Evolutionary conservation across 257 asterid species (phyloP).

Genomic region (Solanum virginianum): DNA sequence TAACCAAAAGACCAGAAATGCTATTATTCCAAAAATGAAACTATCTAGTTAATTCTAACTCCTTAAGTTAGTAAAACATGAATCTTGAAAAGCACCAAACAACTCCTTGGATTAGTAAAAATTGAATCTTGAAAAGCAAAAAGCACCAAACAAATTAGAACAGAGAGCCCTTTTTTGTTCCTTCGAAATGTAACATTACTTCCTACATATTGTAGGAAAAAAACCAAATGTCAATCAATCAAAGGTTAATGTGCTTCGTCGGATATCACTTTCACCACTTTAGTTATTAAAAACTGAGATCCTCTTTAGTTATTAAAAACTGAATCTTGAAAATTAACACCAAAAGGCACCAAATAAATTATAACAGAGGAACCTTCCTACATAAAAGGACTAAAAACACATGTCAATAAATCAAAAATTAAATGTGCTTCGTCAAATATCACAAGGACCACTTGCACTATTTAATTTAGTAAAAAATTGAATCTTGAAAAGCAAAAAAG

Average conservation of each 20-base stretch:
- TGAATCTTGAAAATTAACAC: not conserved
- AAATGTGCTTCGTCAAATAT: not conserved
- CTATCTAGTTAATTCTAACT: not conserved
- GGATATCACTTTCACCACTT: not conserved
- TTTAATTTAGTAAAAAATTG: not conserved
- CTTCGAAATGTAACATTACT: not conserved
- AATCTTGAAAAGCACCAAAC: not conserved
- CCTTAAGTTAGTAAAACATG: not conserved
- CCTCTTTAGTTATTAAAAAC: not conserved
- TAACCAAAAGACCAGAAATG: not conserved
- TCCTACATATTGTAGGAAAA: not conserved
- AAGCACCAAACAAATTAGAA: not conserved
- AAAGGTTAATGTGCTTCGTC: not conserved
- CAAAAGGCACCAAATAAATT: not conserved
- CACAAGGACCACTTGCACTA: not conserved
- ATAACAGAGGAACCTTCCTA: not conserved
- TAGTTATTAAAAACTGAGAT: not conserved
- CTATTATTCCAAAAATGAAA: not conserved
- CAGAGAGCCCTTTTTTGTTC: not conserved
- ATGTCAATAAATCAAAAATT: not conserved
- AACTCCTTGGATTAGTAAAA: not conserved
- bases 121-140: not conserved
- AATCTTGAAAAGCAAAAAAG: not conserved
- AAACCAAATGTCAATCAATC: not conserved
- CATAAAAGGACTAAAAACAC: not conserved